Conservation (phyloP, 768 basidiomycete species). For the Pholiota molesta region DNA sequence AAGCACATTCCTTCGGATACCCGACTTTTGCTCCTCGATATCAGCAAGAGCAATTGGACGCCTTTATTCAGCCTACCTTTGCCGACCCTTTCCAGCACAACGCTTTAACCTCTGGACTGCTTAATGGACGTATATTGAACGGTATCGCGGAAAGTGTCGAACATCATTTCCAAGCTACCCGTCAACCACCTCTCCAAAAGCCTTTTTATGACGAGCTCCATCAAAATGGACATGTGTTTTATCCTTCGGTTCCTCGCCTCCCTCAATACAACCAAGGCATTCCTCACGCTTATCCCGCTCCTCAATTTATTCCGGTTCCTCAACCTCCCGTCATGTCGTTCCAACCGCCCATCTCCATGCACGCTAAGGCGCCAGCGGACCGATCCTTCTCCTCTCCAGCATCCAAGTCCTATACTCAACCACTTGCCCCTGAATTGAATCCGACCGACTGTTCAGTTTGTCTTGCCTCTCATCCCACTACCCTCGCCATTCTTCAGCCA, state of each 20-base stretch:
- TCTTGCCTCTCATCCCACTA: constrained; percentile 41
- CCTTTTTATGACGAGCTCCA: constrained; percentile 24
- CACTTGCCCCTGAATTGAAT: constrained; percentile 14
- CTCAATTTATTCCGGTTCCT: constrained; percentile 22
- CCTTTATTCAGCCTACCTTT: constrained; percentile 33
- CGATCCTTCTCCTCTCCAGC: constrained; percentile 8
- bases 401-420: constrained; percentile 1
- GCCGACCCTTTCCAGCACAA: constrained; percentile 44
- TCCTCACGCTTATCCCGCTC: constrained; percentile 23
- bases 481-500: constrained; percentile 70
- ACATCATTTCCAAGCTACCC: constrained; percentile 42
- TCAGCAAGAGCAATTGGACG: constrained; percentile 26
- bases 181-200: constrained; percentile 27
- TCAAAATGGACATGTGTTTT: constrained; percentile 22
- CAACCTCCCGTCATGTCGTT: constrained; percentile 19
- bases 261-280: constrained; percentile 22
- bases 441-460: constrained; percentile 65
- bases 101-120: constrained; percentile 22
- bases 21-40: constrained; percentile 32
- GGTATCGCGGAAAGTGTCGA: constrained; percentile 45
- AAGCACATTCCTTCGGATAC: constrained; percentile 38
- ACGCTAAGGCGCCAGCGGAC: constrained; percentile 10
- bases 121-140: constrained; percentile 30
- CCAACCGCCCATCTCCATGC: constrained; percentile 11
- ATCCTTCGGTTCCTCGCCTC: constrained; percentile 14